phyloP scores from a whole-genome alignment of 345 rosid species.

The Linum trigynum region DNA sequence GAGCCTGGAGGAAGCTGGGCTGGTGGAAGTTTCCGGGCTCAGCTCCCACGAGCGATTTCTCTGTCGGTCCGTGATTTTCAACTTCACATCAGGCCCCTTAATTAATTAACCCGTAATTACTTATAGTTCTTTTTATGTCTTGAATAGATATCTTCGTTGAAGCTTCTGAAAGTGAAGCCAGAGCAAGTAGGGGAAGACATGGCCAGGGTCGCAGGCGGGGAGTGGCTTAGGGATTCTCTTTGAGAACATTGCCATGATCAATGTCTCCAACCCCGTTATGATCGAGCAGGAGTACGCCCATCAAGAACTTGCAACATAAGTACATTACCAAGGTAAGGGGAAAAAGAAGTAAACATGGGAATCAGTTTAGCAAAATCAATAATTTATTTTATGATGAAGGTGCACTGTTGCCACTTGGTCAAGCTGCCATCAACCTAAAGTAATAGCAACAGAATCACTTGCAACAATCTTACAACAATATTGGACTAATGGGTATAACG shows the following conservation, averaged over 20 bases:
- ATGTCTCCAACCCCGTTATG: too few relatives aligned
- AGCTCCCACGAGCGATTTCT: constrained; percentile 77
- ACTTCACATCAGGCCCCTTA: neutral
- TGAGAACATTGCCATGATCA: constrained; percentile 27
- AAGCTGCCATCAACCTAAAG: too few relatives aligned
- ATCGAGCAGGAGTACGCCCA: too few relatives aligned
- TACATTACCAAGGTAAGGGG: too few relatives aligned
- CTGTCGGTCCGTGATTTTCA: constrained; percentile 38
- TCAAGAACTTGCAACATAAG: too few relatives aligned
- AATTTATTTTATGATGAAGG: too few relatives aligned
- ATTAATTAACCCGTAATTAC: neutral
- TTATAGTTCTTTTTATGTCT: neutral
- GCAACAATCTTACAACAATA: too few relatives aligned
- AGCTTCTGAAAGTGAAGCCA: constrained; percentile 59
- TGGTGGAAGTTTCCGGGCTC: constrained; percentile 70
- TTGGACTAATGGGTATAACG: too few relatives aligned
- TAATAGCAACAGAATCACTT: too few relatives aligned
- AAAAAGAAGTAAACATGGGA: too few relatives aligned
- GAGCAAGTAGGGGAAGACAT: constrained; percentile 34
- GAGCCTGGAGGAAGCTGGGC: constrained; percentile 80
- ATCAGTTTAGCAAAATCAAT: too few relatives aligned
- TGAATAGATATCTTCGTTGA: constrained; percentile 73
- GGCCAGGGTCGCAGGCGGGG: constrained; percentile 56
- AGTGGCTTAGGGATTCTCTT: constrained; percentile 65
- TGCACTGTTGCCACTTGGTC: too few relatives aligned